Base-by-base conservation (phyloP, 371 early-diverging fungal genomes). In the Batkoa obscura region DNA sequence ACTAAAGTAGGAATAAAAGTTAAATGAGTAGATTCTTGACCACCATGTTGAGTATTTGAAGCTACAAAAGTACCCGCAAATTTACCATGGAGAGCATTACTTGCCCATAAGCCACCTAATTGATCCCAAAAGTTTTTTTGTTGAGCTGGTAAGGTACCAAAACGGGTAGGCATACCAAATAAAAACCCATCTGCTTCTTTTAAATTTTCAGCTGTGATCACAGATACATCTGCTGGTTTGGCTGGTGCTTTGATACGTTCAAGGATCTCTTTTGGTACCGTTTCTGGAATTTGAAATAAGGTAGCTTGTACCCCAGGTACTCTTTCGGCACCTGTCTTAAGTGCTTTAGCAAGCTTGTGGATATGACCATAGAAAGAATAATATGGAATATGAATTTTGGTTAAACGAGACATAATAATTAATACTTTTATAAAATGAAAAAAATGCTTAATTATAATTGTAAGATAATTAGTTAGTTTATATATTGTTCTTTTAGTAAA, bases 151-250 rank as follows among this genome's bases (percentile, higher is more conserved):
- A 79, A 60, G n/a, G 59, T 64, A 13, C 88, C 88, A 61, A 75
- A 88, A 2, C 84, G 67, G 34, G 85, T 82, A 38, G 83, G 81
- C 57, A 89, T 66, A 8, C 90, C 90, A 61, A 90, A 83, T 23
- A 90, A 59, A 59, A 85, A 62, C 0, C 83, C 90, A 64, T 90
- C 90, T 0, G 82, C 72, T 46, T 83, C 71, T 5, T 64, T 59
- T 1, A 88, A 61, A 12, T 76, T 68, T 42, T 67, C 70, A 5
- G 77, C 65, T 2, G 68, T 71, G 45, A 83, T 73, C 39, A 74
- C 62, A 1, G 88, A 86, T 9, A 84, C 57, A 51, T 75, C 69
- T 12, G 65, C 23, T 23, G 23, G 70, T 60, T 74, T 77, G 30
- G 72, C 58, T 42, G 78, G 68, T 17, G 85, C 84, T 55, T 83